Base-by-base conservation (phyloP, 2,329 filamentous ascomycete genomes). In the Colletotrichum paranaense region DNA sequence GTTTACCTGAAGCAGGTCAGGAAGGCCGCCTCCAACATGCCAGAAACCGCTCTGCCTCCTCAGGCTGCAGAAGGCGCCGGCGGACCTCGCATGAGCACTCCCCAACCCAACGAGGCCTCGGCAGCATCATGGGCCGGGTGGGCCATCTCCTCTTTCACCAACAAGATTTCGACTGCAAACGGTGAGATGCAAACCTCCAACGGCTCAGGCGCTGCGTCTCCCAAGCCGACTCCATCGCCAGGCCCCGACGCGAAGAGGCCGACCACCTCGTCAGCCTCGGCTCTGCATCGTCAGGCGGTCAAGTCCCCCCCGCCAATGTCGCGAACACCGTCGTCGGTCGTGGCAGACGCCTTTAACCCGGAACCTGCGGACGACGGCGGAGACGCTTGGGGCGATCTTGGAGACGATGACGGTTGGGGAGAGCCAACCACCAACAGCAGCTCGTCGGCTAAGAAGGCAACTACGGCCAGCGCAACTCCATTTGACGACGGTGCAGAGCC, bases 111-210 rank as follows among this genome's bases (percentile, higher is more conserved):
- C 74, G 82, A 84, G 58, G 90, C 88, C 52, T 88, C 92, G 67
- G 86, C 88, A 26, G 91, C 92, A 3, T 88, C 88, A 4, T 98
- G 97, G 97, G 91, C 97, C 1, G 97, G 97, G 14, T 99, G 97
- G 97, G 97, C 97, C 1, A 98, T 99, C 67, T 98, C 97, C 0
- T 98, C 95, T 1, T 99, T 99, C 80, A 98, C 97, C 2, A 98
- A 98, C 83, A 98, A 98, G 79, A 82, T 98, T 14, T 92, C 94
- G 1, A 85, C 93, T 0, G 95, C 95, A 0, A 93, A 93, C 9
- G 97, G 97, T 22, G 93, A 98, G 70, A 99, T 99, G 75, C 88
- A 96, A 79, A 85, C 91, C 1, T 83, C 86, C 66, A 87, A 88
- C 73, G 84, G 84, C 46, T 81, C 83, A 2, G 78, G 85, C 3